Evolutionary conservation across 805 yeast genomes (phyloP).

Genomic region (Danielia reshetovae): DNA sequence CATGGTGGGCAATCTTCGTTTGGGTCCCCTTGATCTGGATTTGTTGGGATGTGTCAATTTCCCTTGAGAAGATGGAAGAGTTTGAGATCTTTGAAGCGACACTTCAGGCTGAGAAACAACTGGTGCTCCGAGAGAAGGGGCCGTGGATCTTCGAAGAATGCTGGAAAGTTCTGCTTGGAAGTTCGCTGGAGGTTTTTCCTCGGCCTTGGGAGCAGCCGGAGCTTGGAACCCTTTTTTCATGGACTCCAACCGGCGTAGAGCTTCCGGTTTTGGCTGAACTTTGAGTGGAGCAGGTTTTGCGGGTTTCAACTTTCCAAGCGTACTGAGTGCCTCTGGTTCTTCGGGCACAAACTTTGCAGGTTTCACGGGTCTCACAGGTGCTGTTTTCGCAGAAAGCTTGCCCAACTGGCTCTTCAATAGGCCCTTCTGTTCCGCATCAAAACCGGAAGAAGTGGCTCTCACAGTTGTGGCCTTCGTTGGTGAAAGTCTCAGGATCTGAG

Average conservation of each 20-base stretch:
- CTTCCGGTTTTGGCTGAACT: slow-evolving; percentile 1
- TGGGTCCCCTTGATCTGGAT: slow-evolving; percentile 49
- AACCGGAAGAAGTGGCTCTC: background rate
- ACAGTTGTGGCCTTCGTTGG: slow-evolving; percentile 1
- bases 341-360: background rate
- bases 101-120: background rate
- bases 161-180: slow-evolving; percentile 19
- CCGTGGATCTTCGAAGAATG: slow-evolving; percentile 12
- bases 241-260: slow-evolving; percentile 1
- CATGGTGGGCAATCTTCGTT: slow-evolving; percentile 40
- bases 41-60: slow-evolving; percentile 45
- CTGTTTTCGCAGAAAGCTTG: background rate
- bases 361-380: background rate
- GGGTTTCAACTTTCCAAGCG: slow-evolving; percentile 3
- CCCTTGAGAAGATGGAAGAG: slow-evolving; percentile 4
- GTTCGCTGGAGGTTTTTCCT: background rate
- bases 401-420: no score
- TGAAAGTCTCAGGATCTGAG: slow-evolving; percentile 2
- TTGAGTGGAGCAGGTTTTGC: slow-evolving; percentile 1
- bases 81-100: slow-evolving; percentile 6
- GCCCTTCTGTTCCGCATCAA: background rate
- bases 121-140: background rate
- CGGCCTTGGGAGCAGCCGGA: background rate
- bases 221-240: background rate
- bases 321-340: slow-evolving; percentile 1